Conservation (phyloP, 2,329 filamentous ascomycete species). For the Aureobasidium namibiae region DNA sequence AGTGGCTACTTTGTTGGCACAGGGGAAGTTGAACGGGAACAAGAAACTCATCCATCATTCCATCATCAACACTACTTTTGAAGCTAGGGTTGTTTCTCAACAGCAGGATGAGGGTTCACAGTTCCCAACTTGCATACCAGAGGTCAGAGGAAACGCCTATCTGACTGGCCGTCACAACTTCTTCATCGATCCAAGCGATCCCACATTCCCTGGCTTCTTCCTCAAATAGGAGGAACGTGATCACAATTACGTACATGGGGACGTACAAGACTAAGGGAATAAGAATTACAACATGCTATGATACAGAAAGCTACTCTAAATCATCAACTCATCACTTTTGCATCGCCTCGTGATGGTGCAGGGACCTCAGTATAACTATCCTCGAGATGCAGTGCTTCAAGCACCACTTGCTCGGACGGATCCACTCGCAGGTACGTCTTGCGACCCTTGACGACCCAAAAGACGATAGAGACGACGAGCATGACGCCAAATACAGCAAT, state of each 20-base stretch:
- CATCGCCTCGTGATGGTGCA: background rate
- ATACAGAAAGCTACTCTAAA: background rate
- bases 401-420: background rate
- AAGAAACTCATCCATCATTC: conserved; percentile 12
- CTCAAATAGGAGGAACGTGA: background rate
- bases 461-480: conserved; percentile 41
- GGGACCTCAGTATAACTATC: background rate
- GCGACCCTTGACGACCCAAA: conserved; percentile 44
- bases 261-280: background rate
- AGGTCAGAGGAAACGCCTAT: conserved; percentile 8
- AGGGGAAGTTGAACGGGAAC: background rate
- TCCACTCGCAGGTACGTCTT: conserved; percentile 25
- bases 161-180: conserved; percentile 6
- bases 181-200: conserved; percentile 11
- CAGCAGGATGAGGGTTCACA: background rate
- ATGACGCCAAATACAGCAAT: conserved; percentile 50
- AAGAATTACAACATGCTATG: background rate
- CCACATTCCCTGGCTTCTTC: conserved; percentile 11
- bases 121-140: background rate
- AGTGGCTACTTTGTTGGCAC: conserved; percentile 18
- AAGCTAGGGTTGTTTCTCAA: background rate
- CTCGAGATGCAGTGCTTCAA: conserved; percentile 2
- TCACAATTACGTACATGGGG: background rate
- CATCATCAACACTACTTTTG: conserved; percentile 11
- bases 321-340: background rate